Conservation (phyloP, 1,284 basidiomycete species). For the Naganishia sp. region DNA sequence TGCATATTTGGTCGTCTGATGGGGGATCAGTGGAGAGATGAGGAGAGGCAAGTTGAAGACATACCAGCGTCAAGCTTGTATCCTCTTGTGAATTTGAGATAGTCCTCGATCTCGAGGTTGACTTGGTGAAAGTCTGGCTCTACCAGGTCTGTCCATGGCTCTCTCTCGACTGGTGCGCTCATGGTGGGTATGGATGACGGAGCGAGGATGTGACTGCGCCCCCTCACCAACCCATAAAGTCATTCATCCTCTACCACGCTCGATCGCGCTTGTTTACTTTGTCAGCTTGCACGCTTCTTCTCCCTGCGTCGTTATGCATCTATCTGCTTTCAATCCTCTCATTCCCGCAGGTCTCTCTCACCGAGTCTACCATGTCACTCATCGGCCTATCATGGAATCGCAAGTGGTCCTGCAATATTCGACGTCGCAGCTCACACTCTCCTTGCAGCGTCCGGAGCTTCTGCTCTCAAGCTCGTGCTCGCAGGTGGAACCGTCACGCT, state of each 20-base stretch:
- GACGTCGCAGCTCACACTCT: neutral
- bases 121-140: constrained; percentile 91
- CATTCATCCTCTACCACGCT: neutral
- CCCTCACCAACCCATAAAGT: too few relatives aligned
- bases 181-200: neutral
- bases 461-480: constrained; percentile 38
- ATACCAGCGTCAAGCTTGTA: constrained; percentile 90
- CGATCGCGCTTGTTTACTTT: constrained; percentile 29
- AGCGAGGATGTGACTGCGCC: neutral
- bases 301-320: neutral
- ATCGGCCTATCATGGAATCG: constrained; percentile 24
- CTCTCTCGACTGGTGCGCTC: neutral
- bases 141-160: constrained; percentile 63
- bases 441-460: constrained; percentile 11
- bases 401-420: neutral
- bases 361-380: neutral
- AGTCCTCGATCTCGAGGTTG: constrained; percentile 79
- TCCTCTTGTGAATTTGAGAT: constrained; percentile 78
- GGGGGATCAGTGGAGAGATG: constrained; percentile 3
- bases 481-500: constrained; percentile 64
- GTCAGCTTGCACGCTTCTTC: constrained; percentile 3
- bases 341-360: neutral
- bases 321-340: neutral
- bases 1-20: constrained; percentile 89
- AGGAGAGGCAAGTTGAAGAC: constrained; percentile 35